Evolutionary conservation across 352 stramenopile genomes (phyloP).

Genomic region (Elongisporangium prolatum): DNA sequence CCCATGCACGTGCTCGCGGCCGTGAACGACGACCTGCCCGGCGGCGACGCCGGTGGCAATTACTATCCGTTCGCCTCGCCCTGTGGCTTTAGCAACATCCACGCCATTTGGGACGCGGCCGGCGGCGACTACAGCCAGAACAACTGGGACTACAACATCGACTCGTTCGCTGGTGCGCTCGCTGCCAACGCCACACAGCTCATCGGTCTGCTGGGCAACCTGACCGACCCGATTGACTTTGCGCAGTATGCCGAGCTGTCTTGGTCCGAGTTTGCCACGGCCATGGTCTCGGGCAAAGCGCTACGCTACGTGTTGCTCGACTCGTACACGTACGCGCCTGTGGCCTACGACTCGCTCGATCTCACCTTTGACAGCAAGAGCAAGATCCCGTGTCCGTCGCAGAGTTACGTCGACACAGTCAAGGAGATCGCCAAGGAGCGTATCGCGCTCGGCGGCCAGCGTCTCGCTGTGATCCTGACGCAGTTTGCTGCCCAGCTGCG

Average conservation of each 20-base stretch:
- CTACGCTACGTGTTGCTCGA: conserved; percentile 33
- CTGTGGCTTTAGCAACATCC: conserved; percentile 54
- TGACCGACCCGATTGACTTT: conserved; percentile 34
- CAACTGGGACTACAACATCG: conserved; percentile 41
- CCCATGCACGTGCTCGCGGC: conserved; percentile 48
- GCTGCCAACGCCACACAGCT: conserved; percentile 43
- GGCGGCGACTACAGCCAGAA: conserved; percentile 45
- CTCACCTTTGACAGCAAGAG: conserved; percentile 7
- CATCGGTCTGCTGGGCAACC: conserved; percentile 20
- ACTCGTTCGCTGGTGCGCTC: conserved; percentile 17
- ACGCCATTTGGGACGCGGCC: conserved; percentile 59
- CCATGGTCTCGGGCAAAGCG: conserved; percentile 20
- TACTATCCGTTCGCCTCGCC: conserved; percentile 38
- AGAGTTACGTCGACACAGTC: conserved; percentile 26
- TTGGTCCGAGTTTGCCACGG: conserved; percentile 29
- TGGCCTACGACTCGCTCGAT: conserved; percentile 36
- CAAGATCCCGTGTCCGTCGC: conserved; percentile 28
- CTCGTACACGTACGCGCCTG: conserved; percentile 37
- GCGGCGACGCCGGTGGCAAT: conserved; percentile 57
- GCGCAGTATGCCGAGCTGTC: conserved; percentile 28
- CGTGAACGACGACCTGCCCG: conserved; percentile 36
- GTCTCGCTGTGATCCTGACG: conserved; percentile 50
- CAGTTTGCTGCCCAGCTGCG: conserved; percentile 47
- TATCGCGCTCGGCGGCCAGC: conserved; percentile 43
- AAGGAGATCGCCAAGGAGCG: conserved; percentile 35